Percentiles rank a stretch among this genome's conserved stretches.
Conservation (phyloP, 2,329 filamentous ascomycete genomes). For the Alternaria arbusti region DNA sequence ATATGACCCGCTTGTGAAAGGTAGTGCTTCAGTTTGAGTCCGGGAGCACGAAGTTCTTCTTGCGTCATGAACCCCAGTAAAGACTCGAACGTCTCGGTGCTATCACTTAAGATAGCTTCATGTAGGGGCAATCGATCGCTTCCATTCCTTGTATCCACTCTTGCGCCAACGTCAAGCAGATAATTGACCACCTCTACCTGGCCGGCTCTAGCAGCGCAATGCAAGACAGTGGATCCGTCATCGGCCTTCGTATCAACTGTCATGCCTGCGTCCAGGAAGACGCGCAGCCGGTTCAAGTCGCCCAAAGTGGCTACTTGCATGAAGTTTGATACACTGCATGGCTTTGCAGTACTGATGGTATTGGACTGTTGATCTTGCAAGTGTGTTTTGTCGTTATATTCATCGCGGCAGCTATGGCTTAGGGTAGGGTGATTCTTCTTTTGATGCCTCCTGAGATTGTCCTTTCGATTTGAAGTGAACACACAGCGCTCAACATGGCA, state of each 20-base stretch:
- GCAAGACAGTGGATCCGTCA: constrained; percentile 14
- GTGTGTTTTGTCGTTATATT: too few relatives aligned
- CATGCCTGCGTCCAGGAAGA: background rate
- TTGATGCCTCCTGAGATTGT: constrained; percentile 11
- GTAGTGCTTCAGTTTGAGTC: background rate
- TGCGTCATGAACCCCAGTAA: background rate
- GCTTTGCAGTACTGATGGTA: too few relatives aligned
- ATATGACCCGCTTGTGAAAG: background rate
- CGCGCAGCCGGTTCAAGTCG: background rate
- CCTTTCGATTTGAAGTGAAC: background rate
- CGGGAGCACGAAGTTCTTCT: background rate
- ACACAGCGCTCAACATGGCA: constrained; percentile 1
- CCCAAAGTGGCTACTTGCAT: constrained; percentile 10
- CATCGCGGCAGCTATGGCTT: too few relatives aligned
- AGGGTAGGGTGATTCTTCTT: background rate
- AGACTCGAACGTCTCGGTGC: background rate
- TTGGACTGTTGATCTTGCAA: too few relatives aligned
- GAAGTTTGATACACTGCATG: background rate
- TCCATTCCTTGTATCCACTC: background rate
- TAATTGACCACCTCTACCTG: background rate
- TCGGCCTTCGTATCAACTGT: background rate
- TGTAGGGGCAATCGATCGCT: background rate
- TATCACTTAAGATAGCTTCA: constrained; percentile 1
- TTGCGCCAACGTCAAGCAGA: constrained; percentile 5
- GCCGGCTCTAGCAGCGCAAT: constrained; percentile 17